Percentiles rank a stretch among this genome's conserved stretches.
These are phyloP conservation scores for Bothriochloa decipiens DNA, from an alignment of 176 grass and related monocot genomes.

Conservation along the genomic window DNA sequence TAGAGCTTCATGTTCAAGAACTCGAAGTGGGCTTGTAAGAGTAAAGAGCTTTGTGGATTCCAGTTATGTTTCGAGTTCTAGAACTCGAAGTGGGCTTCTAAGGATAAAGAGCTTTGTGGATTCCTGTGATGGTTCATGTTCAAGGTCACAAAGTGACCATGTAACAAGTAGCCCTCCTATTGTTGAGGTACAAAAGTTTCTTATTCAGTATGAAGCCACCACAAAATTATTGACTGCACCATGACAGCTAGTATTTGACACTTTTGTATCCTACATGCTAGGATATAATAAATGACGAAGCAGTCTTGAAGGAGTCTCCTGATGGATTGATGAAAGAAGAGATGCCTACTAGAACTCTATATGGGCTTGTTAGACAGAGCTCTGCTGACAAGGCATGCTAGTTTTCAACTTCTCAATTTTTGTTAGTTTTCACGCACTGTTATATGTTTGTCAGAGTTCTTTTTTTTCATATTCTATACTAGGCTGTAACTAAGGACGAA, in stretches of 20 bases:
- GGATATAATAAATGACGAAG: conserved; percentile 2
- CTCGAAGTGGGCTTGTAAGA: conserved; percentile 51
- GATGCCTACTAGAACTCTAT: background rate
- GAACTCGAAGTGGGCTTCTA: conserved; percentile 40
- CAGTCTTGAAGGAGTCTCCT: background rate
- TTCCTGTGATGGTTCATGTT: conserved; percentile 19
- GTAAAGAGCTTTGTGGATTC: conserved; percentile 18
- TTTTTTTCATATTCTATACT: conserved; percentile 31
- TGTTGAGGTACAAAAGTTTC: background rate
- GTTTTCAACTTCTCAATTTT: background rate
- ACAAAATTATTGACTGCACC: background rate
- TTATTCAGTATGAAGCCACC: background rate
- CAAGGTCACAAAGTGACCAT: conserved; percentile 25
- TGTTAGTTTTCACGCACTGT: background rate
- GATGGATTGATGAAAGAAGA: conserved; percentile 18
- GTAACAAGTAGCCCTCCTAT: conserved; percentile 14
- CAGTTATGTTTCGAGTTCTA: conserved; percentile 29
- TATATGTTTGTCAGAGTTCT: conserved; percentile 6
- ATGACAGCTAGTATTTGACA: background rate
- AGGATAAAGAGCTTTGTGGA: conserved; percentile 20
- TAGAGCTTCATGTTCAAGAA: conserved; percentile 20
- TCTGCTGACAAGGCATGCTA: conserved; percentile 33
- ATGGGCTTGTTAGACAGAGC: conserved; percentile 24
- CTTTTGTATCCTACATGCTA: background rate
- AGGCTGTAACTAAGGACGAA: conserved; percentile 37